Evolutionary conservation across 164 flowering plant genomes (phyloP).

Genomic region (Akebia trifoliata): DNA sequence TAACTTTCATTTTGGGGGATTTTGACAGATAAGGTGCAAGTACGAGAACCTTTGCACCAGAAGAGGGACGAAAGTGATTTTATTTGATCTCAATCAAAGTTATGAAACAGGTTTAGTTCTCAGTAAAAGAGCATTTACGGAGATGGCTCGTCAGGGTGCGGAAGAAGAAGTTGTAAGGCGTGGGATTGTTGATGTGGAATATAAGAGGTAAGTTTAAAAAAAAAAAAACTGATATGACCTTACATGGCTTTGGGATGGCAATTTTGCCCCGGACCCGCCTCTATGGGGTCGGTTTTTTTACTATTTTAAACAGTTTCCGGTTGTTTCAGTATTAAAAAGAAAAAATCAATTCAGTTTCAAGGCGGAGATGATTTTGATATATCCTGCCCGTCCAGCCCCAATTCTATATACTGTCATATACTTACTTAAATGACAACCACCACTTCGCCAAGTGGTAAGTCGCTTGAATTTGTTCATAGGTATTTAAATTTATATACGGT

Average conservation of each 20-base stretch:
- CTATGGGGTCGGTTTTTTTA: not conserved
- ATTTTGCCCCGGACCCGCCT: too few relatives aligned
- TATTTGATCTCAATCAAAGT: conserved; percentile 61
- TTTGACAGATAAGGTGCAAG: conserved; percentile 74
- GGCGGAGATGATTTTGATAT: too few relatives aligned
- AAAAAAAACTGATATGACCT: too few relatives aligned
- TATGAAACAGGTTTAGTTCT: conserved; percentile 69
- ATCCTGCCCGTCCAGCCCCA: too few relatives aligned
- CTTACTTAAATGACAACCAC: too few relatives aligned
- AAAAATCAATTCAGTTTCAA: too few relatives aligned
- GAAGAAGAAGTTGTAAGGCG: conserved; percentile 38
- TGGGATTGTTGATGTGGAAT: conserved; percentile 68
- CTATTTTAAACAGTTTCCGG: too few relatives aligned
- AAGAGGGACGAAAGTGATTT: conserved; percentile 46
- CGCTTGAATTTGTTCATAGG: too few relatives aligned
- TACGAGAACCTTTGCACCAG: conserved; percentile 41
- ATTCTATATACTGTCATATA: too few relatives aligned
- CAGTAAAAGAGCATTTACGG: conserved; percentile 59
- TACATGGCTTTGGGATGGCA: not conserved
- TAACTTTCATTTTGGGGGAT: not conserved
- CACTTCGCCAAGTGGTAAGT: too few relatives aligned
- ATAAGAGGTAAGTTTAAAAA: conserved; percentile 49
- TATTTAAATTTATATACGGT: too few relatives aligned
- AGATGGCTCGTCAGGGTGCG: conserved; percentile 61
- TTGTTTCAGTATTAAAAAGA: too few relatives aligned